Evolutionary conservation across 176 grass and related monocot species (phyloP), one percentile per base, ranked within the genome.

Genomic region (Phoenix roebelenii): DNA sequence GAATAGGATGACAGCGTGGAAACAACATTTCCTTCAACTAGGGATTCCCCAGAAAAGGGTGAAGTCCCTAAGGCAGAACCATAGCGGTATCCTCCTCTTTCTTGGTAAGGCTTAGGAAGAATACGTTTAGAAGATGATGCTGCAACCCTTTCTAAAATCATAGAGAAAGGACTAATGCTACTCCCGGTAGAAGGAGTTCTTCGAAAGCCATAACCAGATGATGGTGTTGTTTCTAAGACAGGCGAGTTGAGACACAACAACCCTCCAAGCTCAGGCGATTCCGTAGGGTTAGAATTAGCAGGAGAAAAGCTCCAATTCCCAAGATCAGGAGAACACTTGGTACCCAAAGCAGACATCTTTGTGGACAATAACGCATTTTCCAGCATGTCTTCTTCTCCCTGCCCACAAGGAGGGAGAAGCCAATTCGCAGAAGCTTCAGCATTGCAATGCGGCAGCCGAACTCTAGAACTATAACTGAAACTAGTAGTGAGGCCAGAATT

Each of bases 101-200:
- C 51, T 62, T 85, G 86, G 23, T 82, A 72, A 57, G 78, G 59
- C 63, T 64, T 72, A 57, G 76, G 59, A 49, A 67, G 64, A 20
- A 68, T 76, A 16, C 65, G 53, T 51, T 64, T 81, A 52, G 87
- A 98, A 15, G 84, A 85, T 50, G 84, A 85, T 50, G 80, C 53
- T 4, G 88, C 88, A 67, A 82, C 85, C 52, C 79, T 81, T 77
- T 93, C 87, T 65, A 98, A 63, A 68, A 98, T 98, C 52, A 98
- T 72, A 4, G 94, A 98, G 79, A 98, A 98, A 51, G 94, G 94
- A 54, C 94, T 98, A 9, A 83, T 80, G 71, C 76, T 98, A 24
- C 84, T 80, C 2, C 77, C 69, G 15, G 64, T 98, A 71, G 72
- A 85, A 1, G 94, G 94, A 22, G 94, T 98, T 86, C 60, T 92